phyloP scores from a whole-genome alignment of 768 basidiomycete species.

The Trametopsis cervina region DNA sequence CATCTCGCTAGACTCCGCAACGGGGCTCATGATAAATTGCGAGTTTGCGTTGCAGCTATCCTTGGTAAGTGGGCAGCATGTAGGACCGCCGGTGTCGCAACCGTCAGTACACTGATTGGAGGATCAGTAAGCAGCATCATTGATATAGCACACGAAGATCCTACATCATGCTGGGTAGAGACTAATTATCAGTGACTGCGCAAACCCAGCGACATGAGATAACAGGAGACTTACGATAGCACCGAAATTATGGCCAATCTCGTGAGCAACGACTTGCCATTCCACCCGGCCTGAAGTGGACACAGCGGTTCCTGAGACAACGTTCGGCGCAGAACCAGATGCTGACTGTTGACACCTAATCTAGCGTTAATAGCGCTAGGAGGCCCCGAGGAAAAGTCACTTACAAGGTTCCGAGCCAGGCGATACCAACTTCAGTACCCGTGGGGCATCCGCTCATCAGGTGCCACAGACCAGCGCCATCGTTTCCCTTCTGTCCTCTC shows the following conservation, averaged over 20 bases:
- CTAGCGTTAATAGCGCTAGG: background rate
- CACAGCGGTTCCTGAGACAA: slow-evolving; percentile 77
- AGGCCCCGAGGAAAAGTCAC: slow-evolving; percentile 14
- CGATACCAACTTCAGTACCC: slow-evolving; percentile 80
- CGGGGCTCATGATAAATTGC: slow-evolving; percentile 80
- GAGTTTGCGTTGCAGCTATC: slow-evolving; percentile 56
- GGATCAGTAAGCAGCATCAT: background rate
- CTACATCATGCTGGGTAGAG: slow-evolving; percentile 54
- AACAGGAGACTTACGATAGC: slow-evolving; percentile 56
- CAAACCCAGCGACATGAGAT: slow-evolving; percentile 5
- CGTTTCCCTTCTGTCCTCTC: slow-evolving; percentile 67
- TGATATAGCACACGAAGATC: too few relatives aligned
- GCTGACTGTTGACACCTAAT: slow-evolving; percentile 50
- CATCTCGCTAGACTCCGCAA: slow-evolving; percentile 55
- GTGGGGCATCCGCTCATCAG: slow-evolving; percentile 80
- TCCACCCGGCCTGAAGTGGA: slow-evolving; percentile 72
- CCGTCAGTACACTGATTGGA: slow-evolving; percentile 50
- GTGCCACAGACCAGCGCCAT: slow-evolving; percentile 82
- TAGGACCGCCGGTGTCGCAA: slow-evolving; percentile 39
- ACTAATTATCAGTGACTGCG: slow-evolving; percentile 14
- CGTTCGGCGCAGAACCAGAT: slow-evolving; percentile 36
- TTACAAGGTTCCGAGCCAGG: slow-evolving; percentile 78
- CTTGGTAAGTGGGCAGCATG: slow-evolving; percentile 65
- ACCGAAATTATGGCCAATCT: slow-evolving; percentile 85
- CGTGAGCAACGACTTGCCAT: slow-evolving; percentile 80